Percentiles rank a stretch among this genome's conserved stretches.
Conservation (phyloP, 140 eudicot species). For the Stevia rebaudiana region DNA sequence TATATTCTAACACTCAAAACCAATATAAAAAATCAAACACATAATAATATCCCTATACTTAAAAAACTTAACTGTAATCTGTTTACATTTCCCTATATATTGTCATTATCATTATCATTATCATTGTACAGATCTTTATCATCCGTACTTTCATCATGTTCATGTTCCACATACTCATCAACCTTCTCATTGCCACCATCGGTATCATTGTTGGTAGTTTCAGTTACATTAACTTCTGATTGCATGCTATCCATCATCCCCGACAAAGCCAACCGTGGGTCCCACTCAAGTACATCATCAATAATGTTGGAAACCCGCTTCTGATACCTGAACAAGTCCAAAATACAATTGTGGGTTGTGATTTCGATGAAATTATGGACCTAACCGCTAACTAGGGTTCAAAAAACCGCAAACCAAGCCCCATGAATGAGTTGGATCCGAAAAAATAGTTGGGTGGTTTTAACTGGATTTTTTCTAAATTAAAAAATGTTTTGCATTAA, state of each 20-base stretch:
- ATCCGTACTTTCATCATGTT: constrained; percentile 35
- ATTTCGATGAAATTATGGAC: no score
- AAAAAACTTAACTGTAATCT: constrained; percentile 26
- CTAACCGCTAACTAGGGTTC: no score
- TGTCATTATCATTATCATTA: constrained; percentile 2
- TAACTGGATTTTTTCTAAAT: no score
- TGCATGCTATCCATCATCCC: constrained; percentile 94
- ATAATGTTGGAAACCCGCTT: constrained; percentile 91
- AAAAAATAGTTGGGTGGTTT: no score
- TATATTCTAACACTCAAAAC: constrained; percentile 25
- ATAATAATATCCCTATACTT: constrained; percentile 21
- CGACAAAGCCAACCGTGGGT: constrained; percentile 84
- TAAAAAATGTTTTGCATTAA: no score
- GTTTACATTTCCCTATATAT: constrained; percentile 35
- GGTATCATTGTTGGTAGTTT: constrained; percentile 33
- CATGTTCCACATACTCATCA: constrained; percentile 27
- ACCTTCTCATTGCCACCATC: constrained; percentile 18
- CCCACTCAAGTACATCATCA: constrained; percentile 97
- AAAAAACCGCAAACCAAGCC: no score
- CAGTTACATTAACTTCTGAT: constrained; percentile 48
- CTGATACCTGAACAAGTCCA: constrained; percentile 63
- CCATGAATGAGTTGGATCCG: no score
- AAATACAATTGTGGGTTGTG: neutral
- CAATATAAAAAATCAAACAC: constrained; percentile 24
- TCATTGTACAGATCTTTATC: constrained; percentile 35